phyloP scores from a whole-genome alignment of 306 rosid species.

The Castanea crenata region DNA sequence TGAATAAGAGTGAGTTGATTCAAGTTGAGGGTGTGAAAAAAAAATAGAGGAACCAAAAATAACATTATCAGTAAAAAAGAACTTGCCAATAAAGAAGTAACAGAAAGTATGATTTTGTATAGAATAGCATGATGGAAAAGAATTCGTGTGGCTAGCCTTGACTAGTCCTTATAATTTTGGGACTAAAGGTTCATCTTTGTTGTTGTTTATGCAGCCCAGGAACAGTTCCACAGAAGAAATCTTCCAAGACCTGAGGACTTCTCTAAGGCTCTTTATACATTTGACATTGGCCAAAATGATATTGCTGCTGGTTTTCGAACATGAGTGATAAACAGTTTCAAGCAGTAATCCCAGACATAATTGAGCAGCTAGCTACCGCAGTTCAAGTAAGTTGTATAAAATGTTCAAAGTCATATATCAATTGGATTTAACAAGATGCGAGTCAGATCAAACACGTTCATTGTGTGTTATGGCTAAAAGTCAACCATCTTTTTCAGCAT shows the following conservation, averaged over 20 bases:
- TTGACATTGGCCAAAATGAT: constrained; percentile 89
- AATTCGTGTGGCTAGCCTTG: no score
- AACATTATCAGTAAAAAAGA: no score
- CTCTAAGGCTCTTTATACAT: constrained; percentile 59
- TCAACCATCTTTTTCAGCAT: constrained; percentile 25
- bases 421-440: background rate
- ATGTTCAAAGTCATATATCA: background rate
- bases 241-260: constrained; percentile 68
- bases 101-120: no score
- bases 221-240: constrained; percentile 12
- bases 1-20: no score
- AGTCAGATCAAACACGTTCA: background rate
- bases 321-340: constrained; percentile 33
- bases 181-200: no score
- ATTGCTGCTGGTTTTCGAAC: constrained; percentile 48
- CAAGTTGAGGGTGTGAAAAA: no score
- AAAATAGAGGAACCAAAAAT: no score
- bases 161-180: no score
- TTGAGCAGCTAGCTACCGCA: constrained; percentile 42
- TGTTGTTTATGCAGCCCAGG: constrained; percentile 23
- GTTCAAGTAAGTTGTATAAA: constrained; percentile 40
- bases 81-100: no score
- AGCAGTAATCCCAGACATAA: constrained; percentile 40
- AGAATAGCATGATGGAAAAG: no score
- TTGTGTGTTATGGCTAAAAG: background rate